Evolutionary conservation across 768 basidiomycete species (phyloP).

Genomic region (Hysterangium stoloniferum): DNA sequence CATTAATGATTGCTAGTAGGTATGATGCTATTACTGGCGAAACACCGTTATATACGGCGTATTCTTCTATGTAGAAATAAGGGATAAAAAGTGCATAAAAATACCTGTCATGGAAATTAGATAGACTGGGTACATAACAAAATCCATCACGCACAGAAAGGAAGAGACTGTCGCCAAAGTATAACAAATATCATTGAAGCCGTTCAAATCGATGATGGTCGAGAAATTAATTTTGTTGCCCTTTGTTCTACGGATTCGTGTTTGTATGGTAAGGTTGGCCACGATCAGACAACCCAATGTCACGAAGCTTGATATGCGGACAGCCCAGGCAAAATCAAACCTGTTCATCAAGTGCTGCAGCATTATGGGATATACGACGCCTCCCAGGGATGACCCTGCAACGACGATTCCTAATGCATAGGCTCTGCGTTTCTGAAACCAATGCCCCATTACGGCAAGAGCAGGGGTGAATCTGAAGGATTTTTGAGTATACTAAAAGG

Average conservation of each 20-base stretch:
- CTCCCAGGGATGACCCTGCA: slow-evolving; percentile 54
- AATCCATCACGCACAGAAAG: slow-evolving; percentile 8
- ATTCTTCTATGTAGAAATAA: slow-evolving; percentile 61
- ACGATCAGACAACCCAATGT: slow-evolving; percentile 39
- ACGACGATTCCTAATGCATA: slow-evolving; percentile 65
- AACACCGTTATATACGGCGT: slow-evolving; percentile 33
- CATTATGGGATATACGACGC: slow-evolving; percentile 62
- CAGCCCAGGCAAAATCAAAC: slow-evolving; percentile 56
- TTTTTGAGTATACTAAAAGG: slow-evolving; percentile 1
- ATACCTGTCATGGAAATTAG: slow-evolving; percentile 32
- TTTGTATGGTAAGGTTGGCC: slow-evolving; percentile 41
- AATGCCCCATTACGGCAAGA: slow-evolving; percentile 31
- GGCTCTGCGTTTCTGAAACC: slow-evolving; percentile 39
- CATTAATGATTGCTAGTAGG: slow-evolving; percentile 61
- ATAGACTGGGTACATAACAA: slow-evolving; percentile 27
- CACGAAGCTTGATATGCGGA: slow-evolving; percentile 44
- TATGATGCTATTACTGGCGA: slow-evolving; percentile 28
- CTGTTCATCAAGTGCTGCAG: slow-evolving; percentile 46
- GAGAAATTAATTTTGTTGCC: slow-evolving; percentile 6
- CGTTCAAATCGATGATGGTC: slow-evolving; percentile 19
- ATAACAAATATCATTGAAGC: slow-evolving; percentile 29
- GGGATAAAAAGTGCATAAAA: slow-evolving; percentile 51
- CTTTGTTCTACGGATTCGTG: slow-evolving; percentile 15
- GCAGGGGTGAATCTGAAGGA: slow-evolving; percentile 31
- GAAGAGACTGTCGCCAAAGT: slow-evolving; percentile 2